phyloP scores from a whole-genome alignment of 306 rosid genomes.

The Quercus berberidifolia region DNA sequence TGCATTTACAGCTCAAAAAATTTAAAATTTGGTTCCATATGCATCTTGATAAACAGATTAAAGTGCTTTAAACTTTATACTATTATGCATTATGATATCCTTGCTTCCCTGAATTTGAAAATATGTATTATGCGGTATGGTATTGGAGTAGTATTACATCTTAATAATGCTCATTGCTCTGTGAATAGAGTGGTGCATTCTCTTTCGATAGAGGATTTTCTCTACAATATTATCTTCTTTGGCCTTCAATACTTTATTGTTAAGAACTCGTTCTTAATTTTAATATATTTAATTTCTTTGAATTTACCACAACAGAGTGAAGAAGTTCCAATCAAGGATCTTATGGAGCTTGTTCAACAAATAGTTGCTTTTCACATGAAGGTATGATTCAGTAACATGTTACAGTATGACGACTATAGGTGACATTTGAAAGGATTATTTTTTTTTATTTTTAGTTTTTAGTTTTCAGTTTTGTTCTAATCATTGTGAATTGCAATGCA shows the following conservation, averaged over 20 bases:
- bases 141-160: background rate
- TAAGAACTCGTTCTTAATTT: background rate
- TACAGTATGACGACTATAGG: background rate
- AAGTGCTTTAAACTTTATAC: background rate
- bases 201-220: background rate
- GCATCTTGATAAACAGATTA: background rate
- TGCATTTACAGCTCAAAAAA: background rate
- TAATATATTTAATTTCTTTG: background rate
- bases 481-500: conserved; percentile 42
- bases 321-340: conserved; percentile 70
- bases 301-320: conserved; percentile 51
- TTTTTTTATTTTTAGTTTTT: background rate
- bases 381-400: conserved; percentile 34
- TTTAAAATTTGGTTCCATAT: background rate
- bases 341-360: conserved; percentile 87
- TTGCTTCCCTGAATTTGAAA: background rate
- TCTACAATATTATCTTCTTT: background rate
- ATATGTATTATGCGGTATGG: background rate
- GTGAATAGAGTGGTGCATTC: background rate
- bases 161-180: background rate
- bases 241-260: background rate
- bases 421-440: background rate
- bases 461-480: conserved; percentile 3
- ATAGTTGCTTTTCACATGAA: conserved; percentile 88
- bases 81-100: background rate